Percentiles rank a stretch among this genome's conserved stretches.
phyloP scores from a whole-genome alignment of 2,329 filamentous ascomycete genomes.

The Pseudogymnoascus pannorum region DNA sequence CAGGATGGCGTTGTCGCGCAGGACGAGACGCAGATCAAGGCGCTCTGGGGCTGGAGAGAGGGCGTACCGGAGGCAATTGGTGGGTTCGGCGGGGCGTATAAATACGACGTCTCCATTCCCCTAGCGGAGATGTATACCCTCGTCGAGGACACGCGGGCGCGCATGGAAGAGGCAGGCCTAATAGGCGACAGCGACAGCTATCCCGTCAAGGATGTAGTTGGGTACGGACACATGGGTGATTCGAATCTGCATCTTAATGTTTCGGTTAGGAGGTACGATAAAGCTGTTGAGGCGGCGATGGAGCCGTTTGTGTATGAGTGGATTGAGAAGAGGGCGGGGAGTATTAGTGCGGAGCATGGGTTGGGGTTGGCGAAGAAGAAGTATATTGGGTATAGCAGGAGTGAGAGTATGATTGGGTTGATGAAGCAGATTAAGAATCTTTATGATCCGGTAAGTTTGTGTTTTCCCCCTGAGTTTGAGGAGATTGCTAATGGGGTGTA shows the following conservation, averaged over 20 bases:
- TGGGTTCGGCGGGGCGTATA: conserved; percentile 93
- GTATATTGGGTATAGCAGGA: conserved; percentile 88
- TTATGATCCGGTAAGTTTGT: conserved; percentile 76
- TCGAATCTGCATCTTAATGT: conserved; percentile 93
- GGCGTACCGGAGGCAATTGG: conserved; percentile 83
- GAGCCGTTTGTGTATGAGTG: conserved; percentile 98
- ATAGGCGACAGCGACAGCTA: conserved; percentile 67
- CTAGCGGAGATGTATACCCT: conserved; percentile 78
- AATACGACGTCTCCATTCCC: conserved; percentile 96
- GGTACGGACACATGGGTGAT: conserved; percentile 98
- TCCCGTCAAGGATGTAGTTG: conserved; percentile 83
- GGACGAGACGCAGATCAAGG: conserved; percentile 80
- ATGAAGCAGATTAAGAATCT: conserved; percentile 95
- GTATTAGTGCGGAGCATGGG: conserved; percentile 95
- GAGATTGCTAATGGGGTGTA: conserved; percentile 32
- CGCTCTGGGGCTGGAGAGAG: conserved; percentile 89
- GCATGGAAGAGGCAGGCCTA: conserved; percentile 66
- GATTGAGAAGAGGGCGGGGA: conserved; percentile 80
- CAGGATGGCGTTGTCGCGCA: conserved; percentile 86
- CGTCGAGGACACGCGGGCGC: conserved; percentile 74
- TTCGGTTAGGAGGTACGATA: conserved; percentile 73
- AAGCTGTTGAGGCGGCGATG: conserved; percentile 74
- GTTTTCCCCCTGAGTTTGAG: background rate
- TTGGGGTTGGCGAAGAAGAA: conserved; percentile 92
- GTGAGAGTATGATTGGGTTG: conserved; percentile 74